Conservation (phyloP, 2,329 filamentous ascomycete genomes). For the Talaromyces islandicus region DNA sequence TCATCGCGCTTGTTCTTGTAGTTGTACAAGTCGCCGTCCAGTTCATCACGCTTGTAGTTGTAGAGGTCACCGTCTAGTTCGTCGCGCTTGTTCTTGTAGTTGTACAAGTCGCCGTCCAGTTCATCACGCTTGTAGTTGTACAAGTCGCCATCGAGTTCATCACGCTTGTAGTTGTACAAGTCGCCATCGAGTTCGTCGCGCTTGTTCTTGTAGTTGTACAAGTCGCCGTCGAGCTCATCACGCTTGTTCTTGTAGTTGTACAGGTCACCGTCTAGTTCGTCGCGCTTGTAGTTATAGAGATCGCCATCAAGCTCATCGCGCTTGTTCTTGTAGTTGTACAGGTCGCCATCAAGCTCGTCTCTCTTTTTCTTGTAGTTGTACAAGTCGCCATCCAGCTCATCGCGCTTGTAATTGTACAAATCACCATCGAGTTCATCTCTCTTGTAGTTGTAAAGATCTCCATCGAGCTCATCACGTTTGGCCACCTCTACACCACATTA, state of each 20-base stretch:
- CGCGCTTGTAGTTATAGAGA: not conserved
- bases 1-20: not conserved
- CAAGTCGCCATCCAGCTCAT: not conserved
- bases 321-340: not conserved
- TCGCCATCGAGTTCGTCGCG: not conserved
- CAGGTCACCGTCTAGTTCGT: not conserved
- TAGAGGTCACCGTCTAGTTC: not conserved
- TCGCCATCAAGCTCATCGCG: not conserved
- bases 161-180: not conserved
- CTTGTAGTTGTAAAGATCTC: not conserved
- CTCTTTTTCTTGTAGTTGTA: not conserved
- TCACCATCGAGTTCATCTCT: not conserved
- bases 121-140: not conserved
- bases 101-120: not conserved
- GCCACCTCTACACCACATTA: not conserved
- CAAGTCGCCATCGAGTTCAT: not conserved
- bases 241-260: not conserved
- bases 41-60: not conserved
- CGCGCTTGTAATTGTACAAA: not conserved
- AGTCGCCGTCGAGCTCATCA: not conserved
- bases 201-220: not conserved
- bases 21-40: not conserved
- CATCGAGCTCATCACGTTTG: not conserved
- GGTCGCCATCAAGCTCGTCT: not conserved
- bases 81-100: not conserved